Evolutionary conservation across 1,284 basidiomycete genomes (phyloP).

Genomic region (Heterobasidion parviporum): DNA sequence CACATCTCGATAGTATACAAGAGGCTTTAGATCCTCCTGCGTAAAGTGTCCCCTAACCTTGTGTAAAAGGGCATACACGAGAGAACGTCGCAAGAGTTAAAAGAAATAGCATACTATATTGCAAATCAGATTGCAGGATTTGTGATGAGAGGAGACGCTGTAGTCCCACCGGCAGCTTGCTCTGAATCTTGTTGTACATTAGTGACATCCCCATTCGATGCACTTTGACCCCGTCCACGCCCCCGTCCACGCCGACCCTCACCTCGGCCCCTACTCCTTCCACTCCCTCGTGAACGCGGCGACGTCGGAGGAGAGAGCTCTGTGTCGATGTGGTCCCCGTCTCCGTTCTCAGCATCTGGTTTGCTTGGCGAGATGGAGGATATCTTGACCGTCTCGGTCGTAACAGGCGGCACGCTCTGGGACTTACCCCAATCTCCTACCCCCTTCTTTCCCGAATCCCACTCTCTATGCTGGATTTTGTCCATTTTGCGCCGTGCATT

Average conservation of each 20-base stretch:
- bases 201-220: neutral
- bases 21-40: too few species aligned
- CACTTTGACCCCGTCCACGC: neutral
- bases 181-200: too few species aligned
- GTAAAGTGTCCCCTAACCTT: too few species aligned
- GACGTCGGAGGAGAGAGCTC: neutral
- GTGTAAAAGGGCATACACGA: too few species aligned
- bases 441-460: constrained; percentile 67
- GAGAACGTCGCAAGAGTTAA: too few species aligned
- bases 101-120: too few species aligned
- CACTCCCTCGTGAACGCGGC: neutral
- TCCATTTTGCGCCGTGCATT: constrained; percentile 73
- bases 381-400: neutral
- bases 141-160: too few species aligned
- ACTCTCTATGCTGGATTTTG: constrained; percentile 69
- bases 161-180: too few species aligned
- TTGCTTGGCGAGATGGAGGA: neutral
- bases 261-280: neutral
- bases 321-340: neutral
- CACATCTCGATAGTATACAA: too few species aligned
- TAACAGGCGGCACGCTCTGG: neutral
- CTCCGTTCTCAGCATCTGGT: neutral
- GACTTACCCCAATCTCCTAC: neutral
- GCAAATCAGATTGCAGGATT: too few species aligned
- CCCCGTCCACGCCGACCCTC: neutral